Evolutionary conservation across 441 rosid genomes (phyloP), one percentile per base, ranked within the genome.

Genomic region (Viola pubescens): DNA sequence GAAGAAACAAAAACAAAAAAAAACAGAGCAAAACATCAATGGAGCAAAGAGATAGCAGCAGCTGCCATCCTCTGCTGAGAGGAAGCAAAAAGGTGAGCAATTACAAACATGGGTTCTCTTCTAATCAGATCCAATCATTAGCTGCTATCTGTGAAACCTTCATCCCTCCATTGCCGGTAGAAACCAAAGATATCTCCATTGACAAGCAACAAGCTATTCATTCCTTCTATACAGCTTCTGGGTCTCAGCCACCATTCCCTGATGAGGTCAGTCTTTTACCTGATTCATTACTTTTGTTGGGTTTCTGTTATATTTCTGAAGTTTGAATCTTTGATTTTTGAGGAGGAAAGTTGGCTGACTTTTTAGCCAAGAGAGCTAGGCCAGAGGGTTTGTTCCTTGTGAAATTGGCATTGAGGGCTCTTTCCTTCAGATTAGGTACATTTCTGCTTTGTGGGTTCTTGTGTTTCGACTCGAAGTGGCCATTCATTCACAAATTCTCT

Each of bases 361-460:
- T 73, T 2, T 10, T 90, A 59, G 83, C 58, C 61, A 76, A 66
- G 60, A 76, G 77, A 65, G 82, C 74, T 12, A 14, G 60, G 46
- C 56, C 74, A 51, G 61, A 65, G 61, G 86, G 74, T n/a, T 67
- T 84, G 58, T 53, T 60, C 11, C 3, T 80, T 4, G 77, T 78
- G 62, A 73, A 67, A 52, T 46, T 81, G 51, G 70, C 75, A 51
- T 45, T 91, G 72, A 75, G 48, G 68, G 7, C 84, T 44, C 67
- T 91, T 3, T 84, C 91, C n/a, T 86, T 65, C 68, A 81, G 94
- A 70, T 40, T 84, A 54, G 96, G 89, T 26, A 88, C 91, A n/a
- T 54, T 86, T 34, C 60, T 86, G 69, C 83, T 88, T 4, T 88
- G 96, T 62, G 96, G 97, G 48, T 71, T 68, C 38, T 52, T 69